A percentile compares a stretch with the other conserved stretches of the same genome.
Evolutionary conservation across 2,329 filamentous ascomycete genomes (phyloP).

Genomic region (Fusarium redolens): DNA sequence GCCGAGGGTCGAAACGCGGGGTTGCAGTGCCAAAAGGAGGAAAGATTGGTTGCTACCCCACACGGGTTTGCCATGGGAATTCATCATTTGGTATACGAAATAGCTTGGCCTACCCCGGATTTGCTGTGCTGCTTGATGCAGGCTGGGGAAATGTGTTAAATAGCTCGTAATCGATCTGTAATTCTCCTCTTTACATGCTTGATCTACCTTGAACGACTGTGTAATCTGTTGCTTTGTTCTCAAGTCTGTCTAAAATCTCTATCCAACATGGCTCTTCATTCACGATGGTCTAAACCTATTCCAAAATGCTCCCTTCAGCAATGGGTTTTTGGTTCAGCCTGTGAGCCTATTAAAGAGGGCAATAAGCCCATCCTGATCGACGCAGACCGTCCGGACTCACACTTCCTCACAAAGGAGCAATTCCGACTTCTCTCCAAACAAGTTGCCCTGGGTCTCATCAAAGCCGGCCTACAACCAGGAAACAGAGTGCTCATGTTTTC

Average conservation of each 20-base stretch:
- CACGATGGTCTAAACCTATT: slow-evolving; percentile 58
- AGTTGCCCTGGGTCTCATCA: slow-evolving; percentile 73
- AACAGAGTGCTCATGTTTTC: slow-evolving; percentile 80
- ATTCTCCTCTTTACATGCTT: not conserved
- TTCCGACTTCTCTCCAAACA: slow-evolving; percentile 79
- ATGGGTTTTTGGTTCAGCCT: slow-evolving; percentile 65
- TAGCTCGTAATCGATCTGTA: not conserved
- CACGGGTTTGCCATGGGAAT: not conserved
- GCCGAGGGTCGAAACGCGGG: slow-evolving; percentile 27
- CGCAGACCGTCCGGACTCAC: slow-evolving; percentile 72
- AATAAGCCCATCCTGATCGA: slow-evolving; percentile 67
- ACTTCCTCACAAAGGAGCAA: slow-evolving; percentile 70
- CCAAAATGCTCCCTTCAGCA: slow-evolving; percentile 63
- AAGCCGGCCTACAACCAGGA: slow-evolving; percentile 71
- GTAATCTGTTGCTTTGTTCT: not conserved
- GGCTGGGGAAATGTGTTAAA: slow-evolving; percentile 4
- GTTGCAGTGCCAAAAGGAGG: slow-evolving; percentile 24
- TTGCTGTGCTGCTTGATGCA: not conserved
- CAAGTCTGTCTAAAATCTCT: not conserved
- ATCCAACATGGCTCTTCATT: slow-evolving; percentile 56
- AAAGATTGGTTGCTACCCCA: slow-evolving; percentile 27
- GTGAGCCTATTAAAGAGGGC: slow-evolving; percentile 50
- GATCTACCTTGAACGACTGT: not conserved
- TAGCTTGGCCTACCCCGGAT: slow-evolving; percentile 15
- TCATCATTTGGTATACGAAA: not conserved